Conservation (phyloP, 2,329 filamentous ascomycete genomes). For the Meredithiella fracta region DNA sequence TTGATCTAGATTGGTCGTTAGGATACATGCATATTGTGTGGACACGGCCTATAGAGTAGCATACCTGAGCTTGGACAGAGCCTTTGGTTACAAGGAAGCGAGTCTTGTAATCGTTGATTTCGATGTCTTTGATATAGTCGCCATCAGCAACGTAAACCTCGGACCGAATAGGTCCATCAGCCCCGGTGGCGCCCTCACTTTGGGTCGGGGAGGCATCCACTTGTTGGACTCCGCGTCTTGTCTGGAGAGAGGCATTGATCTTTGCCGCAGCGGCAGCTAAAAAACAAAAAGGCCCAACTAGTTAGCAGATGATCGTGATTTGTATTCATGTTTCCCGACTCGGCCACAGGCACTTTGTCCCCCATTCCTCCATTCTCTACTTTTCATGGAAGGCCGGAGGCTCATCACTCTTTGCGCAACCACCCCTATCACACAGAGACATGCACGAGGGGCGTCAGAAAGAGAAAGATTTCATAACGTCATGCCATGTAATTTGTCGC, state of each 20-base stretch:
- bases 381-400: too few species aligned
- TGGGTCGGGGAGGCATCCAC: slow-evolving; percentile 74
- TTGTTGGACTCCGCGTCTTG: slow-evolving; percentile 79
- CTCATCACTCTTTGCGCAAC: background rate
- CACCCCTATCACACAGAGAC: background rate
- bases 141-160: slow-evolving; percentile 92
- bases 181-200: slow-evolving; percentile 21
- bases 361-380: too few species aligned
- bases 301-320: slow-evolving; percentile 17
- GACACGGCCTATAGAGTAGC: background rate
- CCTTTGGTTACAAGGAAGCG: slow-evolving; percentile 95
- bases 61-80: slow-evolving; percentile 99
- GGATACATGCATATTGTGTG: background rate
- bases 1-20: slow-evolving; percentile 57
- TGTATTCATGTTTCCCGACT: background rate
- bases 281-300: slow-evolving; percentile 11
- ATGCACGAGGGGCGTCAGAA: background rate
- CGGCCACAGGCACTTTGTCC: too few species aligned
- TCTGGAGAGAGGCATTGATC: slow-evolving; percentile 70
- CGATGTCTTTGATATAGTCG: slow-evolving; percentile 97
- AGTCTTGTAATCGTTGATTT: slow-evolving; percentile 95
- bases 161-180: slow-evolving; percentile 47
- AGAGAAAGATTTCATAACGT: background rate
- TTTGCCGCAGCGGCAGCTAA: slow-evolving; percentile 73
- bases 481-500: background rate